These are phyloP conservation scores for Linanthus parryae DNA, from an alignment of 148 eudicot genomes.

Conservation along the genomic window DNA sequence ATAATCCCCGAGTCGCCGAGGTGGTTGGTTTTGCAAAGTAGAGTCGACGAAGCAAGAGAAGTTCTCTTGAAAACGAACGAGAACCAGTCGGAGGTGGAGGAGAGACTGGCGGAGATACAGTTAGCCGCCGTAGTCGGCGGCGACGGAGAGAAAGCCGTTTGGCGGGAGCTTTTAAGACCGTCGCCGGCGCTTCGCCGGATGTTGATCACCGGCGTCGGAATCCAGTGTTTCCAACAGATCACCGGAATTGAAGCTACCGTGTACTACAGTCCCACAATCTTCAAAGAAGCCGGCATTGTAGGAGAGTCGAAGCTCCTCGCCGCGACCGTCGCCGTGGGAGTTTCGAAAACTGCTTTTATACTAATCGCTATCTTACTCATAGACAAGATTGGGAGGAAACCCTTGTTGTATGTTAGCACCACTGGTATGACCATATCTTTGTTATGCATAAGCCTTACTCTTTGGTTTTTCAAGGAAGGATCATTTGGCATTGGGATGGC, in stretches of 20 bases:
- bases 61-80: slow-evolving; percentile 52
- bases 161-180: slow-evolving; percentile 54
- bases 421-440: slow-evolving; percentile 70
- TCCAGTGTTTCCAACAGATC: slow-evolving; percentile 67
- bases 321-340: slow-evolving; percentile 67
- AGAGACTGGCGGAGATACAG: slow-evolving; percentile 61
- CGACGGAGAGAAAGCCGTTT: slow-evolving; percentile 40
- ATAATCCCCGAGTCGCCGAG: slow-evolving; percentile 77
- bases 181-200: slow-evolving; percentile 47
- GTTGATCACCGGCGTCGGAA: slow-evolving; percentile 64
- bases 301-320: slow-evolving; percentile 48
- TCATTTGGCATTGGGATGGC: slow-evolving; percentile 27
- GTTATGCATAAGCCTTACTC: slow-evolving; percentile 30
- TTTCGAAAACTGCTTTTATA: slow-evolving; percentile 59
- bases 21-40: slow-evolving; percentile 57
- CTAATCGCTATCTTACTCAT: slow-evolving; percentile 50
- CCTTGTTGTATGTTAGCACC: slow-evolving; percentile 61
- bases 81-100: slow-evolving; percentile 49
- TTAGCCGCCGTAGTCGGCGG: slow-evolving; percentile 31
- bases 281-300: slow-evolving; percentile 43
- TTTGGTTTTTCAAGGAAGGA: slow-evolving; percentile 27
- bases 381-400: slow-evolving; percentile 66
- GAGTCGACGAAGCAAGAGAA: slow-evolving; percentile 56
- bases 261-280: slow-evolving; percentile 66
- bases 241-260: slow-evolving; percentile 73